Percentiles rank a stretch among this genome's conserved stretches.
Evolutionary conservation across 306 rosid genomes (phyloP).

Genomic region (Aeschynomene evenia): DNA sequence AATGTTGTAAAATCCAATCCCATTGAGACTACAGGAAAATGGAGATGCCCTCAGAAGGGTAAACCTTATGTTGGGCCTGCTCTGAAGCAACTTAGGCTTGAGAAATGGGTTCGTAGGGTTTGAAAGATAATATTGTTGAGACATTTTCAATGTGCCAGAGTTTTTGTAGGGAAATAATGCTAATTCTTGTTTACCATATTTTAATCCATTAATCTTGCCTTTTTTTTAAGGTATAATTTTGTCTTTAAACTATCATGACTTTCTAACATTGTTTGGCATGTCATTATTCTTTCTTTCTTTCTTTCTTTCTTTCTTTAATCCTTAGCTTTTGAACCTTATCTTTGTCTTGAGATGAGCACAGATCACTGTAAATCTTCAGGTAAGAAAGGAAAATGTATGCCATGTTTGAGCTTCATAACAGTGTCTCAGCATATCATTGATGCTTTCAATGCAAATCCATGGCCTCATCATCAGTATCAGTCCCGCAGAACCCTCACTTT

Average conservation of each 20-base stretch:
- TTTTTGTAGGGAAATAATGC: not conserved
- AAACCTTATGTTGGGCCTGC: constrained; percentile 72
- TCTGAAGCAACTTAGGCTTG: constrained; percentile 90
- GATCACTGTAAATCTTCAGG: too few species aligned
- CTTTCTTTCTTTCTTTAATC: too few species aligned
- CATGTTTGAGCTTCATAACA: not conserved
- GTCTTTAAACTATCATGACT: too few species aligned
- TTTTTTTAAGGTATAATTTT: too few species aligned
- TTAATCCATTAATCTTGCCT: too few species aligned
- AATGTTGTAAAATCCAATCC: constrained; percentile 44
- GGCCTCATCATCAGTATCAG: not conserved
- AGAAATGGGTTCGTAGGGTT: constrained; percentile 61
- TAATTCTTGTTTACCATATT: not conserved
- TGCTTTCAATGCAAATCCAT: not conserved
- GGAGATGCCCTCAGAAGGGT: constrained; percentile 80
- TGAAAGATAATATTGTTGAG: constrained; percentile 23
- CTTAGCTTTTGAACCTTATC: too few species aligned
- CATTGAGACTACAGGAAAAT: constrained; percentile 62
- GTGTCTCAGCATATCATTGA: not conserved
- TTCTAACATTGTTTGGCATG: too few species aligned
- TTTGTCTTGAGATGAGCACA: not conserved
- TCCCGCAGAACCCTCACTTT: not conserved
- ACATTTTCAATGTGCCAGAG: not conserved
- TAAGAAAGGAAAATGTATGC: not conserved
- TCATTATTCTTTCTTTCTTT: too few species aligned